These are phyloP conservation scores for Pestalotiopsis sp. DNA, from an alignment of 2,329 filamentous ascomycete species.

Conservation along the genomic window DNA sequence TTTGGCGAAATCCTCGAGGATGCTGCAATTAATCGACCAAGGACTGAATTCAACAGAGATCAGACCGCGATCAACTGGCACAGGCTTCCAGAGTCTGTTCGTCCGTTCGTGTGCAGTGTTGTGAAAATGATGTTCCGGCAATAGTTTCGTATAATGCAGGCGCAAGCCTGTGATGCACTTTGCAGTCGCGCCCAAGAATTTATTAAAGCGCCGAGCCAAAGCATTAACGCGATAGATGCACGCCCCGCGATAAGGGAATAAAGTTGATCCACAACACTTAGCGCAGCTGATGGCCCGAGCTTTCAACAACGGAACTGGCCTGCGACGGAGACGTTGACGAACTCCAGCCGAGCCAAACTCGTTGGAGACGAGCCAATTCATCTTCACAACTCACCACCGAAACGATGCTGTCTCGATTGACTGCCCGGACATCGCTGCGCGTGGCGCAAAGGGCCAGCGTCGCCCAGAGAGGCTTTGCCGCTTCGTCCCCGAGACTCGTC, in stretches of 20 bases:
- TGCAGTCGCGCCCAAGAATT: neutral
- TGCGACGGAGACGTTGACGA: conserved; percentile 2
- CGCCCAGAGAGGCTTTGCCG: conserved; percentile 47
- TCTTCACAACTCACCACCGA: conserved; percentile 47
- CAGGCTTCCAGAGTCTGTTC: neutral
- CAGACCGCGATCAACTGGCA: neutral
- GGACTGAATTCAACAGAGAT: neutral
- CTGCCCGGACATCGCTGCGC: conserved; percentile 39
- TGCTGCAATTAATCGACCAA: neutral
- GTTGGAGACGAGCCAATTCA: conserved; percentile 25
- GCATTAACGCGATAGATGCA: neutral
- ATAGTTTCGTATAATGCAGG: no score
- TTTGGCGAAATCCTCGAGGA: neutral
- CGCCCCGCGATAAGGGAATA: conserved; percentile 9
- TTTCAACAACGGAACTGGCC: neutral
- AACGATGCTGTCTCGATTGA: conserved; percentile 49
- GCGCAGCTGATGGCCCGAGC: neutral
- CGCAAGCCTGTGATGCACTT: neutral
- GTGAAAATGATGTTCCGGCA: no score
- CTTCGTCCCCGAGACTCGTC: conserved; percentile 41
- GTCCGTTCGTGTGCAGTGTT: no score
- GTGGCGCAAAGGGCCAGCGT: conserved; percentile 45
- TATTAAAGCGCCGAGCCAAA: neutral
- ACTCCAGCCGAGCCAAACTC: conserved; percentile 18
- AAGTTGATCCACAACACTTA: conserved; percentile 8